Base-by-base conservation (phyloP, 176 grass and related monocot genomes). In the Elymus sibiricus region DNA sequence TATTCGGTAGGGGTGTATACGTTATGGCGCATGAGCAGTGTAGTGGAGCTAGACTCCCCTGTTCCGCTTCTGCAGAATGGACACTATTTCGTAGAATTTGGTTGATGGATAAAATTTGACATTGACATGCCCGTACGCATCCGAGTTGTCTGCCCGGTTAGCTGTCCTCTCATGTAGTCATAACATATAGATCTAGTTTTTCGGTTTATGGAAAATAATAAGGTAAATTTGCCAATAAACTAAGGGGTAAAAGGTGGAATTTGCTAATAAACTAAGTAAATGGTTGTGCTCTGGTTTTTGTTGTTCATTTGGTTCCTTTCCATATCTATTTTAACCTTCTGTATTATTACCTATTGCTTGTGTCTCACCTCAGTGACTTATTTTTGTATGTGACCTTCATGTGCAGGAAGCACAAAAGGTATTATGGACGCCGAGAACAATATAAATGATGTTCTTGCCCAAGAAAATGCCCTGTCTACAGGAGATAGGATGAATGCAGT, bases 401-500 rank as follows among this genome's bases (percentile, higher is more conserved):
- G 31, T 70, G 60, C 34, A 92, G 90, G 80, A 65, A 55, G 63
- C 60, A 53, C 19, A 27, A 55, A 58, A 32, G 47, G 60, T 10
- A 80, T 83, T 27, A 94, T 94, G 93, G 74, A 87, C 74, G 55
- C 38, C 1, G 14, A 83, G 28, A 80, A 60, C 55, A 27, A 26
- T 79, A 61, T 60, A 70, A 70, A 85, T 85, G 84, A 69, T 55
- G 53, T 42, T 42, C 31, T 17, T 75, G 70, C 46, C n/a, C 81
- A 85, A 83, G 78, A 86, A 84, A 75, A 51, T 34, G 16, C 17
- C 31, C 26, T 43, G 40, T 12, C 32, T 34, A 29, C 29, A 61
- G 90, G 75, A 60, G 79, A 83, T 61, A 26, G 14, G 44, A 16
- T 16, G 9, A 86, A 83, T 83, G 5, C 11, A 24, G 87, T 64